A percentile compares a stretch with the other conserved stretches of the same genome.
These are phyloP conservation scores for Flueggea neowawraea DNA, from an alignment of 441 rosid genomes.

Conservation along the genomic window DNA sequence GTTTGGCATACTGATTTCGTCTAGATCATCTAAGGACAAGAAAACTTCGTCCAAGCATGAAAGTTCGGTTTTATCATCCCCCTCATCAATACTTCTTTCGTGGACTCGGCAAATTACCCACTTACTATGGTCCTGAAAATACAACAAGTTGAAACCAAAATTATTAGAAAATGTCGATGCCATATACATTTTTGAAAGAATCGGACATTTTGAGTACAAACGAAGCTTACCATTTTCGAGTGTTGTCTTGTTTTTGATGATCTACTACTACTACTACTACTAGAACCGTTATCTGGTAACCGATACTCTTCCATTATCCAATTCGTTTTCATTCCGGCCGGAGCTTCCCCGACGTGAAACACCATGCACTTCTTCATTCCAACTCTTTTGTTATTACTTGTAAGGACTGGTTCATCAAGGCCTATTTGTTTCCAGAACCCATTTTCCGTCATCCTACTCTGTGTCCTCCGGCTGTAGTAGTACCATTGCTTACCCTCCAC, in stretches of 20 bases:
- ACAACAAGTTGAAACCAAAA: background rate
- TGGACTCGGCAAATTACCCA: constrained; percentile 90
- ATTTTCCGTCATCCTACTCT: constrained; percentile 49
- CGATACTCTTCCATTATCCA: constrained; percentile 90
- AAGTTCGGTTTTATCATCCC: constrained; percentile 52
- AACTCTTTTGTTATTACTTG: constrained; percentile 39
- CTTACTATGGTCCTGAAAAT: constrained; percentile 59
- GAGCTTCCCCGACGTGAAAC: constrained; percentile 56
- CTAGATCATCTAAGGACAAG: constrained; percentile 85
- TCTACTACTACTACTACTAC: constrained; percentile 17
- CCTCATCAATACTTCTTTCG: constrained; percentile 37
- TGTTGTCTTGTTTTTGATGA: constrained; percentile 42
- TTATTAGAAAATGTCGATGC: background rate
- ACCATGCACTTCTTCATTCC: constrained; percentile 59
- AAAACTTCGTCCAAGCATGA: constrained; percentile 94
- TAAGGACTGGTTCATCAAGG: constrained; percentile 53
- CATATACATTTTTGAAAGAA: too few species aligned
- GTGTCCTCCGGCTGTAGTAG: constrained; percentile 65
- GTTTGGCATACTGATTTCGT: constrained; percentile 68
- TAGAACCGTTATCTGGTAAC: constrained; percentile 25
- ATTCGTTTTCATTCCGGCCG: constrained; percentile 41
- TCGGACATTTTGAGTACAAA: too few species aligned
- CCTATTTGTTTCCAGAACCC: constrained; percentile 80
- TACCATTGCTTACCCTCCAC: constrained; percentile 84
- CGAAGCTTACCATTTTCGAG: constrained; percentile 35